Evolutionary conservation across 495 filamentous ascomycete genomes (phyloP).

Genomic region (Neurospora sp.): DNA sequence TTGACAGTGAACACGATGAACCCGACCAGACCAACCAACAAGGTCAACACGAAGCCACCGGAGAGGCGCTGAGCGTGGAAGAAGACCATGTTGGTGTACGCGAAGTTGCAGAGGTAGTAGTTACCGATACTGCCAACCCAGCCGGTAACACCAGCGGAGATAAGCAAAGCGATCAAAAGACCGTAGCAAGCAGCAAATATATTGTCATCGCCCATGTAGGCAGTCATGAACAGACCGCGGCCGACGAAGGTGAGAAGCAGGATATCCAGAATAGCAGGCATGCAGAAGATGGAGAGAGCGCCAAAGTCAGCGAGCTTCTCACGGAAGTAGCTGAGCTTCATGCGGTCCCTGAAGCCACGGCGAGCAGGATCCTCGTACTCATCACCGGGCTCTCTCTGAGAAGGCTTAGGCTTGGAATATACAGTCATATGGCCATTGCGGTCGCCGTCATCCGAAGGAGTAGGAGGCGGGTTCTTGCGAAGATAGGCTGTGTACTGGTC

Average conservation of each 20-base stretch:
- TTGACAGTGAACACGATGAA: constrained; percentile 10
- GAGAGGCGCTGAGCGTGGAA: constrained; percentile 21
- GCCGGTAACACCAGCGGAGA: constrained; percentile 20
- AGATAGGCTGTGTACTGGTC: constrained; percentile 9
- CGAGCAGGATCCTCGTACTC: not conserved
- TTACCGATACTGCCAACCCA: constrained; percentile 24
- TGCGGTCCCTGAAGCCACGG: not conserved
- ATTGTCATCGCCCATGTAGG: constrained; percentile 14
- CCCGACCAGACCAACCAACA: constrained; percentile 9
- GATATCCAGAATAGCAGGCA: constrained; percentile 20
- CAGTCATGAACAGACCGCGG: constrained; percentile 21
- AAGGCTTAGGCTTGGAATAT: constrained; percentile 14
- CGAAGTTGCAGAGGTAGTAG: constrained; percentile 21
- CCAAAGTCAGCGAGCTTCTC: constrained; percentile 12
- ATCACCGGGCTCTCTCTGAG: not conserved
- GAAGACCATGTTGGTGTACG: constrained; percentile 22
- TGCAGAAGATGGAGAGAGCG: constrained; percentile 19
- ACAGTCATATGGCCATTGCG: constrained; percentile 11
- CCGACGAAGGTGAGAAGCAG: constrained; percentile 16
- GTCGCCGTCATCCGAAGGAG: not conserved
- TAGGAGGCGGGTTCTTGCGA: constrained; percentile 5
- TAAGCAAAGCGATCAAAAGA: constrained; percentile 14
- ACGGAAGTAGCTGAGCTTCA: not conserved
- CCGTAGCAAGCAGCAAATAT: constrained; percentile 13
- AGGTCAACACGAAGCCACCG: constrained; percentile 15